These are phyloP conservation scores for Cladophialophora immunda DNA, from an alignment of 2,329 filamentous ascomycete species.

Conservation along the genomic window DNA sequence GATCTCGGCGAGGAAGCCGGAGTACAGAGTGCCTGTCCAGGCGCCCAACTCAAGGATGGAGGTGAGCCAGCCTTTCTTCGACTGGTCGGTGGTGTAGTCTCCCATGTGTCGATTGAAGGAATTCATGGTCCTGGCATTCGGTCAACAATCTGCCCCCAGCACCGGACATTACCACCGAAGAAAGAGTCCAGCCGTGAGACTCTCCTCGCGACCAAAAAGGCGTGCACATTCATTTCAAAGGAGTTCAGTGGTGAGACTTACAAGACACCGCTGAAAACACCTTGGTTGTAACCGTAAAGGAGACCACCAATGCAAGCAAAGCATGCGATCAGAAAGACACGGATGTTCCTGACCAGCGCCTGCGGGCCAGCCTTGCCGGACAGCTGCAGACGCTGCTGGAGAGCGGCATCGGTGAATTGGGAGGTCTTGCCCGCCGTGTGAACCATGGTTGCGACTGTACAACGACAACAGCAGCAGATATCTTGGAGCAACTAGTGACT, in stretches of 20 bases:
- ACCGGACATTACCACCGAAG: neutral
- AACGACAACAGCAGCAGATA: neutral
- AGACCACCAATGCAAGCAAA: constrained; percentile 63
- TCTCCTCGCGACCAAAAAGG: constrained; percentile 47
- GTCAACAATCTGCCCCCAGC: constrained; percentile 7
- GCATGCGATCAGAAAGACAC: constrained; percentile 63
- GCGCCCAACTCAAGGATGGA: constrained; percentile 54
- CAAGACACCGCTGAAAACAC: constrained; percentile 76
- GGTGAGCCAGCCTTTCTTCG: constrained; percentile 47
- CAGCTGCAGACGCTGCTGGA: constrained; percentile 47
- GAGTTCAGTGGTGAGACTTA: constrained; percentile 49
- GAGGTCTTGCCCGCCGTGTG: constrained; percentile 28
- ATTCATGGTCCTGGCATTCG: constrained; percentile 42
- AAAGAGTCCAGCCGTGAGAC: neutral
- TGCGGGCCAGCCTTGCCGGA: constrained; percentile 54
- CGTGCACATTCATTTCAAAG: neutral
- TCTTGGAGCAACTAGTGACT: neutral
- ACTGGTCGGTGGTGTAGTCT: constrained; percentile 39
- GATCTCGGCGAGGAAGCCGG: constrained; percentile 50
- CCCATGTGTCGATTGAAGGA: constrained; percentile 37
- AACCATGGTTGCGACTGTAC: constrained; percentile 34
- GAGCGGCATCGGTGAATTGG: constrained; percentile 38
- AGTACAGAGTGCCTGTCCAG: constrained; percentile 49
- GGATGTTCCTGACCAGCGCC: constrained; percentile 61
- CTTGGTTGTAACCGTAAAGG: constrained; percentile 77